Conservation (phyloP, 2,329 filamentous ascomycete genomes). For the Penicillium rolfsii region DNA sequence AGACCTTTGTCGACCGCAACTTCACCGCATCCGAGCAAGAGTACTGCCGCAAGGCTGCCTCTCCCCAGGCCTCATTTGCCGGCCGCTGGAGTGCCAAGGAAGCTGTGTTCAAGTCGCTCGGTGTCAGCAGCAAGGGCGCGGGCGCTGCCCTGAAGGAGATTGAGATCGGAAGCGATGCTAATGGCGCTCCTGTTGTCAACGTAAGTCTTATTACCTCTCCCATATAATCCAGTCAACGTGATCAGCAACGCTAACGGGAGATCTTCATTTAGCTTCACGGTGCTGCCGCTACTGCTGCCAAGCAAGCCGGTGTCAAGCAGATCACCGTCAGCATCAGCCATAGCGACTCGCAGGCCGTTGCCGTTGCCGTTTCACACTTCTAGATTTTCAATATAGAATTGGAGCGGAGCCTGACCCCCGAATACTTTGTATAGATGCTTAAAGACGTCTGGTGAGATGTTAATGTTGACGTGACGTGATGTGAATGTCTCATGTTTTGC, state of each 20-base stretch:
- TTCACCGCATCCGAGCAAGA: conserved; percentile 82
- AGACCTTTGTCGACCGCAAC: conserved; percentile 92
- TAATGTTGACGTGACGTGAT: conserved; percentile 17
- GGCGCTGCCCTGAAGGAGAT: conserved; percentile 92
- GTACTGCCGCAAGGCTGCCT: conserved; percentile 81
- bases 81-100: conserved; percentile 98
- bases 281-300: conserved; percentile 79
- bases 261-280: conserved; percentile 73
- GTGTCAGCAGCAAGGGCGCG: conserved; percentile 81
- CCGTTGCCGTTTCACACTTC: conserved; percentile 84
- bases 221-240: background rate
- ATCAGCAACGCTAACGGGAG: conserved; percentile 28
- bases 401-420: no score
- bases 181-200: conserved; percentile 79
- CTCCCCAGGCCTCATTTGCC: conserved; percentile 86
- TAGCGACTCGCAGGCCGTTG: conserved; percentile 90
- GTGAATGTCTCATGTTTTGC: conserved; percentile 18
- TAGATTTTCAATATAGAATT: conserved; percentile 4
- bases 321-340: conserved; percentile 96
- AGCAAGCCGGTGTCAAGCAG: conserved; percentile 81
- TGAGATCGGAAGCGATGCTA: conserved; percentile 81
- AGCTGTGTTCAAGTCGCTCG: conserved; percentile 95
- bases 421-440: background rate
- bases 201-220: conserved; percentile 60
- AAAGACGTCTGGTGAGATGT: background rate